A percentile compares a stretch with the other conserved stretches of the same genome.
Evolutionary conservation across 208 protist genomes (phyloP).

Genomic region (Strigomonas galati): DNA sequence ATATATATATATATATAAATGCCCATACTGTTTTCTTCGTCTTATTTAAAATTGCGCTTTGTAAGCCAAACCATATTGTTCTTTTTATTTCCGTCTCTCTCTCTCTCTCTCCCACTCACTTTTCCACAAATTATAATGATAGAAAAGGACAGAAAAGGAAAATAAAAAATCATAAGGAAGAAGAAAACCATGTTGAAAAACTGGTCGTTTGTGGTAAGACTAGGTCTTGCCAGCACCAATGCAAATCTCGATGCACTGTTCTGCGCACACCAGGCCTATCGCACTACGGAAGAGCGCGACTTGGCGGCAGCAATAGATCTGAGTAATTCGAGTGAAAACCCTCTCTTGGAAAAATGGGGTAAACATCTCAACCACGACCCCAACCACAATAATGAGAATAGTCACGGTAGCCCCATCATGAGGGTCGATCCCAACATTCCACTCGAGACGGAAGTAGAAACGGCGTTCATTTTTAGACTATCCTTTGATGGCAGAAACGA

Average conservation of each 20-base stretch:
- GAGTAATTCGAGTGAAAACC: not conserved
- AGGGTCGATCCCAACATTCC: no score
- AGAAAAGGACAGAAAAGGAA: not conserved
- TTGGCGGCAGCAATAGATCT: not conserved
- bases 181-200: not conserved
- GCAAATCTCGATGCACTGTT: not conserved
- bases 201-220: conserved; percentile 10
- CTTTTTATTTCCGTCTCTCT: not conserved
- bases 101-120: not conserved
- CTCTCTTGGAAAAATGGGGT: not conserved
- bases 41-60: not conserved
- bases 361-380: not conserved
- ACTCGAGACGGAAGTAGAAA: not conserved
- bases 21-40: not conserved
- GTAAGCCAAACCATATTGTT: not conserved
- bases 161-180: not conserved
- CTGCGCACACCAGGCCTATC: not conserved
- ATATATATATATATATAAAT: no score
- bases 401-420: no score
- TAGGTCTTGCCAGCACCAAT: not conserved
- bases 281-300: not conserved
- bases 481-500: conserved; percentile 9
- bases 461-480: not conserved
- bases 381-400: not conserved
- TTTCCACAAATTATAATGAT: not conserved